Conservation (phyloP, 768 basidiomycete species). For the Macrolepiota dolichaula region DNA sequence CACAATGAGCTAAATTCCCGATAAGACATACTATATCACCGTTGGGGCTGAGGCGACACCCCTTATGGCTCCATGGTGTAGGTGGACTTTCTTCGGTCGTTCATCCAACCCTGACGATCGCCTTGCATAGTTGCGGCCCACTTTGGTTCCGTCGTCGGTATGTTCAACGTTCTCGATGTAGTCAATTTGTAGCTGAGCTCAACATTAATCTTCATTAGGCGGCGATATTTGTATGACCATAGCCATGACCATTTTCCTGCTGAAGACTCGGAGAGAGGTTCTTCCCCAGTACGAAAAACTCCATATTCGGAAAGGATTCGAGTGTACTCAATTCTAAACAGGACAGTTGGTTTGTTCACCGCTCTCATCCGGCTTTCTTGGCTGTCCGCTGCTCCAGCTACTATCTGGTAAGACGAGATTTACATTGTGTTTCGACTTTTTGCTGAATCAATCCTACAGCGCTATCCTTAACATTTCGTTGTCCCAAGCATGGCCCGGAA, state of each 20-base stretch:
- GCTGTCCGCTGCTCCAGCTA: slow-evolving; percentile 30
- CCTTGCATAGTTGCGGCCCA: slow-evolving; percentile 6
- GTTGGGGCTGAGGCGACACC: slow-evolving; percentile 12
- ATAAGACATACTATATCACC: slow-evolving; percentile 27
- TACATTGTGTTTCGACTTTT: neutral
- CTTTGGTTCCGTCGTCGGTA: slow-evolving; percentile 9
- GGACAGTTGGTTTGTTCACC: slow-evolving; percentile 26
- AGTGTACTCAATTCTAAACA: slow-evolving; percentile 3
- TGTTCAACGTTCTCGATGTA: neutral
- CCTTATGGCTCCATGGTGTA: slow-evolving; percentile 27
- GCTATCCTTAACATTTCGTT: slow-evolving; percentile 32
- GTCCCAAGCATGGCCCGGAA: slow-evolving; percentile 26
- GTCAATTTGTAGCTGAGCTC: neutral
- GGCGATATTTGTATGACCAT: slow-evolving; percentile 26
- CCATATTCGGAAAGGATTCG: neutral
- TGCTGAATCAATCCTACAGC: slow-evolving; percentile 13
- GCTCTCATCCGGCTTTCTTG: slow-evolving; percentile 30
- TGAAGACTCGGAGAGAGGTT: slow-evolving; percentile 24
- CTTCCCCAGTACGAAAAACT: slow-evolving; percentile 21
- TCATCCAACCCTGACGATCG: neutral
- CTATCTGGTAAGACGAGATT: slow-evolving; percentile 23
- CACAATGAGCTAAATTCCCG: neutral
- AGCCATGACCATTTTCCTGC: slow-evolving; percentile 25
- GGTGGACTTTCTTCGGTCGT: neutral
- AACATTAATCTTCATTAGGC: slow-evolving; percentile 13